These are phyloP conservation scores for Sinapis alba DNA, from an alignment of 441 rosid genomes.

Conservation along the genomic window DNA sequence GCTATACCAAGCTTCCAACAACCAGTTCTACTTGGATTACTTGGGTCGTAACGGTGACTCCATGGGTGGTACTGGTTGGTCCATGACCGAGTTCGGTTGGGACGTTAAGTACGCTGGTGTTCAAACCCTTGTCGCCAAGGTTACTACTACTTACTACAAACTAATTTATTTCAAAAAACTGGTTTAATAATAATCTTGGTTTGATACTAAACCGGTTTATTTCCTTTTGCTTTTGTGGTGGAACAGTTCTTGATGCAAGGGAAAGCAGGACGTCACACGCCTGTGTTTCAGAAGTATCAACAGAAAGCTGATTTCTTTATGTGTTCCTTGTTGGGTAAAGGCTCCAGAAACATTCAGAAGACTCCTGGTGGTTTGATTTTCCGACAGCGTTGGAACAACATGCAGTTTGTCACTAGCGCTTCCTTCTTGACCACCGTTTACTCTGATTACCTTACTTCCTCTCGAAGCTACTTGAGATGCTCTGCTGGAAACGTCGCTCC, in stretches of 20 bases:
- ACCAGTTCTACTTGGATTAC: conserved; percentile 66
- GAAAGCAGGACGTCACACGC: conserved; percentile 66
- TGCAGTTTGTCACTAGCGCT: conserved; percentile 93
- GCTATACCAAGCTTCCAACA: conserved; percentile 79
- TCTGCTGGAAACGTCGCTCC: conserved; percentile 67
- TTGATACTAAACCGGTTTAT: conserved; percentile 14
- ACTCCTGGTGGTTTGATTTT: conserved; percentile 91
- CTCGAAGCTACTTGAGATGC: conserved; percentile 60
- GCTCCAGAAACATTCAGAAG: conserved; percentile 40
- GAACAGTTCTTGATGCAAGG: conserved; percentile 92
- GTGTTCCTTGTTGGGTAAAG: conserved; percentile 90
- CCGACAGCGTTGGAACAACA: conserved; percentile 93
- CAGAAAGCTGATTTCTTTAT: conserved; percentile 88
- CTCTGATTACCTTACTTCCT: conserved; percentile 82
- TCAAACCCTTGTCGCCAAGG: conserved; percentile 67
- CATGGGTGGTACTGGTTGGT: conserved; percentile 88
- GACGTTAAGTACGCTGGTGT: conserved; percentile 91
- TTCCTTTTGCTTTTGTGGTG: background rate
- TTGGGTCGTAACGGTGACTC: conserved; percentile 74
- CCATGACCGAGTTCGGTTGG: conserved; percentile 86
- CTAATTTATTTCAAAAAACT: background rate
- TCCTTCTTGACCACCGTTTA: conserved; percentile 77
- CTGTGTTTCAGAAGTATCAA: conserved; percentile 74
- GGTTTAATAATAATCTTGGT: background rate
- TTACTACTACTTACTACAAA: background rate